These are phyloP conservation scores for Smallanthus sonchifolius DNA, from an alignment of 129 eudicot species.

Conservation along the genomic window DNA sequence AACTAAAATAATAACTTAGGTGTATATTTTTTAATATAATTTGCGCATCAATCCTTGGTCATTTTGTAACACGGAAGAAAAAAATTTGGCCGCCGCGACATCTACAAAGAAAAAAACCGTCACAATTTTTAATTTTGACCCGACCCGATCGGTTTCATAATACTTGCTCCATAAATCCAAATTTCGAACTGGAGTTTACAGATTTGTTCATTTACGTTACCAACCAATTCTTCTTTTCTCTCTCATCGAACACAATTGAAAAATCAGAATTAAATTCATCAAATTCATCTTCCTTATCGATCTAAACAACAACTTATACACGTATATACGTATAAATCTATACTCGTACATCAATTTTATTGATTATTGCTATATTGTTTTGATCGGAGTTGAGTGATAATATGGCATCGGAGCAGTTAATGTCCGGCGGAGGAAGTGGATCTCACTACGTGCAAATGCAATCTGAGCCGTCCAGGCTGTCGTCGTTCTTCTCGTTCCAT, in stretches of 20 bases:
- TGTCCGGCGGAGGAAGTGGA: slow-evolving; percentile 51
- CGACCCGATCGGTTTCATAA: neutral
- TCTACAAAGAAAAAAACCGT: neutral
- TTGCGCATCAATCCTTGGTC: neutral
- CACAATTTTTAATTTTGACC: neutral
- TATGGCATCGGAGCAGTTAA: slow-evolving; percentile 77
- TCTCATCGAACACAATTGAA: slow-evolving; percentile 14
- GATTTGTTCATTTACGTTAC: slow-evolving; percentile 20
- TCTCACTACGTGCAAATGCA: slow-evolving; percentile 79
- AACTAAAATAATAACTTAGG: too few species aligned
- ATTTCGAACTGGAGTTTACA: slow-evolving; percentile 8
- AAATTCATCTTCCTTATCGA: slow-evolving; percentile 18
- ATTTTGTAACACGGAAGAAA: neutral
- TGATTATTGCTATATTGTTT: neutral
- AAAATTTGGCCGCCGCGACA: neutral
- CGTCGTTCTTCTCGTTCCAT: slow-evolving; percentile 55
- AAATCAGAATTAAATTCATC: slow-evolving; percentile 11
- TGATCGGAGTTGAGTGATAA: slow-evolving; percentile 24
- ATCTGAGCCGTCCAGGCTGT: slow-evolving; percentile 55
- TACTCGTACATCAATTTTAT: slow-evolving; percentile 6
- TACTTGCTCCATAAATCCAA: slow-evolving; percentile 4
- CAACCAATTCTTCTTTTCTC: slow-evolving; percentile 13
- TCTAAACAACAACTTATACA: slow-evolving; percentile 15
- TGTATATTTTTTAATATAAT: too few species aligned
- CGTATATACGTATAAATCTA: slow-evolving; percentile 15